These are phyloP conservation scores for Solanum ahanhuiri DNA, from an alignment of 257 asterid genomes.

Conservation along the genomic window DNA sequence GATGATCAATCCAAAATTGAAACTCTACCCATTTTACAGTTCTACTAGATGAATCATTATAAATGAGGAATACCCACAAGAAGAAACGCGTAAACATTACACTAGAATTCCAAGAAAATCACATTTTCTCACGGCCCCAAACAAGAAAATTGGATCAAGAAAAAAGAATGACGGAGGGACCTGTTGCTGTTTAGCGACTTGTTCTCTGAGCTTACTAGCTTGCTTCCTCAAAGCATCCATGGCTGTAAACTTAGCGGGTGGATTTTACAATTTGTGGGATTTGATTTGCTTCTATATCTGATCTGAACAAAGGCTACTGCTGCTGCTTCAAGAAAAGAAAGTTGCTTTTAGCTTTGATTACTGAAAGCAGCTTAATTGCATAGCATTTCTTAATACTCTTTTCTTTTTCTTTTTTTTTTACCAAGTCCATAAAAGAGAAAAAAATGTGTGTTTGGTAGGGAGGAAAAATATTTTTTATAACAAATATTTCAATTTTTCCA, in stretches of 20 bases:
- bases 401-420: neutral
- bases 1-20: too few relatives aligned
- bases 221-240: constrained; percentile 96
- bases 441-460: neutral
- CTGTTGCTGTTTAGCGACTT: constrained; percentile 98
- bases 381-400: neutral
- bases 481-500: too few relatives aligned
- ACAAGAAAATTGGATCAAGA: neutral
- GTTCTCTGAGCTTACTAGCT: constrained; percentile 82
- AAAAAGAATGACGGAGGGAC: constrained; percentile 14
- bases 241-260: neutral
- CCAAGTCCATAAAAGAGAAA: neutral
- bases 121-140: neutral
- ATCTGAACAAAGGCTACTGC: neutral
- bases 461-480: neutral
- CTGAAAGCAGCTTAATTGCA: neutral
- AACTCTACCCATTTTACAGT: neutral
- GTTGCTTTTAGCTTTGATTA: neutral
- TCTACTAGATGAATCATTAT: neutral
- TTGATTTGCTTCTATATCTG: neutral
- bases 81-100: neutral
- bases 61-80: neutral
- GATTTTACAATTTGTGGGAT: neutral
- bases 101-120: neutral
- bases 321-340: neutral